Conservation (phyloP, 1,139 yeast genomes). For the Debaryomyces sp. region DNA sequence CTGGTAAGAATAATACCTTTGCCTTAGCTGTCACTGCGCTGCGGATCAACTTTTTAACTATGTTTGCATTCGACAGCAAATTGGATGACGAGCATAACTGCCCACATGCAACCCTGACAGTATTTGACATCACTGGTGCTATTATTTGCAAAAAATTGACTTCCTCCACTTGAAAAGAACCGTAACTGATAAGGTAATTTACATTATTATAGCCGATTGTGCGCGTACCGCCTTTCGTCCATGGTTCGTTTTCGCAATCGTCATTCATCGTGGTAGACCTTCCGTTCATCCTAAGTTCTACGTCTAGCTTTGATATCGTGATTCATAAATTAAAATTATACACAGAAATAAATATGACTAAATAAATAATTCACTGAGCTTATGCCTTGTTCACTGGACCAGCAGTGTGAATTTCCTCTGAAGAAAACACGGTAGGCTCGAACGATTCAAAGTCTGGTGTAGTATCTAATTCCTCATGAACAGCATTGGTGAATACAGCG, state of each 20-base stretch:
- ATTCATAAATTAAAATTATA: conserved; percentile 8
- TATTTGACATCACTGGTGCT: conserved; percentile 5
- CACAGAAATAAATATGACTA: conserved; percentile 1
- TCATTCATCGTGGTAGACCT: neutral
- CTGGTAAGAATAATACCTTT: conserved; percentile 79
- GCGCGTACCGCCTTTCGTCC: neutral
- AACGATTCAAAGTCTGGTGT: conserved; percentile 28
- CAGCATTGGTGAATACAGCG: conserved; percentile 27
- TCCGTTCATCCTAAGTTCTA: neutral
- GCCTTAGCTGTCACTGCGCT: conserved; percentile 63
- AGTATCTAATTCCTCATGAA: conserved; percentile 17
- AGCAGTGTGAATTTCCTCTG: conserved; percentile 49
- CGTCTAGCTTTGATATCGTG: neutral
- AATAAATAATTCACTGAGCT: conserved; percentile 1
- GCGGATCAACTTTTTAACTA: conserved; percentile 60
- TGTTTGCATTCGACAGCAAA: conserved; percentile 57
- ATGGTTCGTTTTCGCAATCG: neutral
- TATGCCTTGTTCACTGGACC: conserved; percentile 46
- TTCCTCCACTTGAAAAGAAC: neutral
- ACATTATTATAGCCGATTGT: neutral
- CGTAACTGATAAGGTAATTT: neutral
- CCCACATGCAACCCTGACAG: conserved; percentile 69
- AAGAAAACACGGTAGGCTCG: conserved; percentile 45
- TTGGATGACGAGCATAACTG: conserved; percentile 80
- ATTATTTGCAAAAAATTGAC: no score